Evolutionary conservation across 371 early-diverging fungal species (phyloP), one percentile per base, ranked within the genome.

Genomic region (Thermomucor indicae-seudaticae): DNA sequence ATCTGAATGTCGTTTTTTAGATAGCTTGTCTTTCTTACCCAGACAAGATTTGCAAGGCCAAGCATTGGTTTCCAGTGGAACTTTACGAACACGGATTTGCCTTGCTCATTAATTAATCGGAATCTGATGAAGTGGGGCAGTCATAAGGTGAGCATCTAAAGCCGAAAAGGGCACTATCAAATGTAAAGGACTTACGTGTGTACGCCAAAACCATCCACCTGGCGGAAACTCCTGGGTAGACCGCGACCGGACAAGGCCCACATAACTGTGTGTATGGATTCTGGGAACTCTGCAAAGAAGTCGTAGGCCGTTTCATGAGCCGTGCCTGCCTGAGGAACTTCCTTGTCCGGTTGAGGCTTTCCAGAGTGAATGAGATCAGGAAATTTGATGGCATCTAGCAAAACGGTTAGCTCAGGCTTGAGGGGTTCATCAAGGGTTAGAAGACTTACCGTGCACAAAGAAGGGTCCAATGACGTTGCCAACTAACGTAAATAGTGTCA

Each of bases 231-330:
- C 29, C 53, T 47, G 20, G 72, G 70, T 27, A 72, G 59, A 34
- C 67, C 66, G 43, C 75, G 67, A 24, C 68, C 75, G 4, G 70
- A 64, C 34, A 72, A 42, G 20, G 57, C 58, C 70, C 67, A 70
- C 34, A 70, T 22, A 2, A 73, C 58, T 34, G 64, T 60, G 49
- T 79, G 71, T 4, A 60, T 52, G 1, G 67, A 50, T 43, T 74
- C 76, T 19, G 79, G 72, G 25, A 50, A 53, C 4, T 56, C 42
- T n/a, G 72, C 52, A 48, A 72, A 64, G 49, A 77, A 77, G 37
- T 77, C 78, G 55, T 67, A 78, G 12, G 68, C 66, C 3, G 57
- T 66, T 12, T 68, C 65, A 51, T 74, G 75, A 0, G 70, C 78
- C 37, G 69, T 65, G 8, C 50, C 58, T 6, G 64, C 73, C 49